Base-by-base conservation (phyloP, 495 filamentous ascomycete genomes). In the Xylaria intraflava region DNA sequence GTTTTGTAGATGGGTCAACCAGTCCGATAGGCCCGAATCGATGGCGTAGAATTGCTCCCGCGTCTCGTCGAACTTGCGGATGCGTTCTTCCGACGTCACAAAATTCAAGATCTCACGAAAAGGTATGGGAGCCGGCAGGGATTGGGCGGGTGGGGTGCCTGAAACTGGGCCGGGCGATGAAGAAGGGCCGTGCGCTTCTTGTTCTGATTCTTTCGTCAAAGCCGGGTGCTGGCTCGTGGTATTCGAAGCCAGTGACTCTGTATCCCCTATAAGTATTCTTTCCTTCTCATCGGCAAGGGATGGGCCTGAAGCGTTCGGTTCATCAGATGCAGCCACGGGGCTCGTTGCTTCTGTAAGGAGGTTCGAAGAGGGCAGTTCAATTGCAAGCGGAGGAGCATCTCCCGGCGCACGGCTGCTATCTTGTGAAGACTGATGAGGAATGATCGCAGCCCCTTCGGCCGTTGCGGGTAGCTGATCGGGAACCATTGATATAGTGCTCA, bases 31-130 rank as follows among this genome's bases (percentile, higher is more conserved):
- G 2, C 90, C 89, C 7, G 84, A 84, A 49, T 95, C 80, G 49
- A 85, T 78, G 9, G 74, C 68, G 1, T 86, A 84, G 56, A 88
- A 89, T 48, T 88, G 83, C 14, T 75, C 69, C 43, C 88, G 77
- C 0, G 86, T 85, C 30, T 81, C 78, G 56, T 89, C 78, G 62
- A 83, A 93, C 1, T 81, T 80, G 31, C 74, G 68, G 41, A 90
- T 84, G 20, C 89, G 82, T 35, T 90, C 85, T 22, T 75, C 61
- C 0, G 79, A 59, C 6, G 78, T 72, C 17, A 77, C 75, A 30
- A 89, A 71, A 4, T 79, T 78, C 44, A 89, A 70, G 43, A 93
- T 92, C 33, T 90, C 83, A 20, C 85, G 79, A 68, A 90, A 90
- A 6, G 78, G 26, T 2, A 45, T 42, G n/a, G 52, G 52, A 1